phyloP scores from a whole-genome alignment of 225 moss, liverwort and hornwort species.

The Pleurozium schreberi region DNA sequence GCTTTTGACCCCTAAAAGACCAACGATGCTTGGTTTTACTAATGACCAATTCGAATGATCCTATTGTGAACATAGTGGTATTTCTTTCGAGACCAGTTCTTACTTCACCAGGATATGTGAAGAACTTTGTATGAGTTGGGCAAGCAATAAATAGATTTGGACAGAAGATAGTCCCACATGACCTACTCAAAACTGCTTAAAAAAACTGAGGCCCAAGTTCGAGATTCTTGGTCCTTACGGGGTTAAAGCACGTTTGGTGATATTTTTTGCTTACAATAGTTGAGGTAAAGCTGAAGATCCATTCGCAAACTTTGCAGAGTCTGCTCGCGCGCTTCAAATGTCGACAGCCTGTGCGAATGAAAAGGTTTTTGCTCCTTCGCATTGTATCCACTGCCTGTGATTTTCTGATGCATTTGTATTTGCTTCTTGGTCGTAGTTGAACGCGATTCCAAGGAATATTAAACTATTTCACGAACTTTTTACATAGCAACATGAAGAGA shows the following conservation, averaged over 20 bases:
- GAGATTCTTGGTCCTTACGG: background rate
- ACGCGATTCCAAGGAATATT: background rate
- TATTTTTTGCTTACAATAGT: background rate
- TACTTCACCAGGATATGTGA: background rate
- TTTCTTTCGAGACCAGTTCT: background rate
- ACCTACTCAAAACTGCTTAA: background rate
- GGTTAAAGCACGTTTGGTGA: background rate
- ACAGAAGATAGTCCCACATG: background rate
- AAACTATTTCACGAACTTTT: background rate
- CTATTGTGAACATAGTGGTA: background rate
- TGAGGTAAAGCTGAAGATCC: background rate
- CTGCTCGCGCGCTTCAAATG: slow-evolving; percentile 31
- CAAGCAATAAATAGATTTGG: background rate
- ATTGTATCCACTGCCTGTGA: background rate
- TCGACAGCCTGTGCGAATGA: slow-evolving; percentile 39
- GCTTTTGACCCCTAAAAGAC: background rate
- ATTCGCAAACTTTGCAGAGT: slow-evolving; percentile 29
- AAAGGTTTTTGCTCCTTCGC: slow-evolving; percentile 29
- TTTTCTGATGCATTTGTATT: background rate
- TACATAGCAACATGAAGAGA: too few species aligned
- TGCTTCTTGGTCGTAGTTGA: background rate
- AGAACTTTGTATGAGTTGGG: background rate
- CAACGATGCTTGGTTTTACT: background rate
- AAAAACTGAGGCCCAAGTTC: background rate
- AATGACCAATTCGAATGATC: background rate